Conservation (phyloP, 2,329 filamentous ascomycete genomes). For the Metarhizium sp. region DNA sequence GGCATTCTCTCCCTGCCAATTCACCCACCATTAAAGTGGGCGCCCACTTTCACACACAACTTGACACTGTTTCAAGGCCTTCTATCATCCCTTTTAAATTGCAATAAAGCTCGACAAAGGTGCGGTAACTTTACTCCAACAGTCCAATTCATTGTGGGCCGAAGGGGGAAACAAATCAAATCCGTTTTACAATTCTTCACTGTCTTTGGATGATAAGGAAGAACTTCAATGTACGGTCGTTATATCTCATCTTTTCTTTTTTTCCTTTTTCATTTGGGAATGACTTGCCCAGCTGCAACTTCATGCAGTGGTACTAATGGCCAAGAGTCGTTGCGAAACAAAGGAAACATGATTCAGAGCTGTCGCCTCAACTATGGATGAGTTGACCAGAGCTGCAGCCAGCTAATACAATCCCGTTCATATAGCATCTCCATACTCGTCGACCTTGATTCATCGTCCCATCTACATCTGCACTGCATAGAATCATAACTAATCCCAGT, state of each 20-base stretch:
- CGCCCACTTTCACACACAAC: background rate
- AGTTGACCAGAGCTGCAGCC: constrained; percentile 24
- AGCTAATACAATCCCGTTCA: constrained; percentile 35
- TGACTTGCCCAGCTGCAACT: constrained; percentile 20
- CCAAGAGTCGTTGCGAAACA: constrained; percentile 25
- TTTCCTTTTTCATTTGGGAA: constrained; percentile 21
- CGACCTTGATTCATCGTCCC: constrained; percentile 29
- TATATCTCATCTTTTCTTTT: constrained; percentile 28
- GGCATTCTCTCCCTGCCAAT: no score
- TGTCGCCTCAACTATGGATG: constrained; percentile 11
- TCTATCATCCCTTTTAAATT: background rate
- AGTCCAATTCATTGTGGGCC: background rate
- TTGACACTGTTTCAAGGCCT: background rate
- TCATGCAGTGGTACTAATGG: constrained; percentile 18
- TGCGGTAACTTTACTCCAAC: background rate
- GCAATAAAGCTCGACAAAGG: background rate
- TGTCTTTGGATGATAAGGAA: constrained; percentile 7
- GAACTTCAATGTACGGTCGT: constrained; percentile 13
- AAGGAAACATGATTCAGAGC: constrained; percentile 24
- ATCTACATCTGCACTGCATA: constrained; percentile 25
- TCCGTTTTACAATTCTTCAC: constrained; percentile 7
- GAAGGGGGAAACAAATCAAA: background rate
- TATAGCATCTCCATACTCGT: constrained; percentile 31
- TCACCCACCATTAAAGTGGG: background rate
- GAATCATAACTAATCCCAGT: constrained; percentile 21